Evolutionary conservation across 1,284 basidiomycete species (phyloP), one percentile per base, ranked within the genome.

Genomic region (Fomitopsis pinicola): DNA sequence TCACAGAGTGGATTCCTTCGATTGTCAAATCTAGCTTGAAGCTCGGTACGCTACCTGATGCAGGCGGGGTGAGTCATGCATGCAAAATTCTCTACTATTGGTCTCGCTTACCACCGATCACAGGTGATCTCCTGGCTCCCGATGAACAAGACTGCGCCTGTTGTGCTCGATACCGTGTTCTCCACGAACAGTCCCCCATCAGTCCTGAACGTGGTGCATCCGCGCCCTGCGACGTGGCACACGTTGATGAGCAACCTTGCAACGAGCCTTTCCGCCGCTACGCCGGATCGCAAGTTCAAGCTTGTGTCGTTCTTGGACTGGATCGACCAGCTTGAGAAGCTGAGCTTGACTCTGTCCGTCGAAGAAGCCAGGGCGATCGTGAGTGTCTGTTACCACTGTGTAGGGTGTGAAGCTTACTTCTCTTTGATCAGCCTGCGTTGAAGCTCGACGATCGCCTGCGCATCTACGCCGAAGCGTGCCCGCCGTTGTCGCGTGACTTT

Each of bases 1-100:
- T 71, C 53, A 72, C 66, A 17, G 79, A 82, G 55, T 82, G 79
- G 79, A 67, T 80, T 8, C 79, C 80, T 0, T 69, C 73, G 53
- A 68, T 81, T 3, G 71, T 81, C 22, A 73, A 75, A 58, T 74
- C 73, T 0, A 71, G 70, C 17, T 45, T 72, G 2, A 61, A 67
- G n/a, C 64, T 73, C 4, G 66, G 67, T 2, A 68, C 57, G 9
- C 59, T 78, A 4, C 74, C 74, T 6, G 63, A 64, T 36, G 53
- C 62, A 26, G 53, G 59, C 9, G 64, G 62, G 40, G 69, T 69
- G 46, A 52, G 65, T 60, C 33, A n/a, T 19, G n/a, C n/a, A n/a
- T n/a, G 12, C 14, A 9, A 45, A 3, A 17, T 8, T 15, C 2
- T 10, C 38, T 19, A 10, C 4, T 15, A 56, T 22, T 3, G 36